phyloP scores from a whole-genome alignment of 73 alveolate species.

The Symbiodinium natans region DNA sequence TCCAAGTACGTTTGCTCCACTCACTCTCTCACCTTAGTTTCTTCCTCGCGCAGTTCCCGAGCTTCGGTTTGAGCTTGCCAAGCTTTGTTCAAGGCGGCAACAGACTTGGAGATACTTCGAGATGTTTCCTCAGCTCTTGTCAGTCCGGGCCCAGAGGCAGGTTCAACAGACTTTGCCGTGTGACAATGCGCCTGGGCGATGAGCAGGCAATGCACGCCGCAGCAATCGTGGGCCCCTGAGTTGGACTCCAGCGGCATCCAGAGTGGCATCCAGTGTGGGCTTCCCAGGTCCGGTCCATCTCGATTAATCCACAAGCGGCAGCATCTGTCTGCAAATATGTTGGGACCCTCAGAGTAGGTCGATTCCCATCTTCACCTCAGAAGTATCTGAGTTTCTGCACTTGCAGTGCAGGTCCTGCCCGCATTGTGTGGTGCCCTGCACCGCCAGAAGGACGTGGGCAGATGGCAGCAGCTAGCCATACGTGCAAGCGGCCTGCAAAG shows the following conservation, averaged over 20 bases:
- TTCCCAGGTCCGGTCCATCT: conserved; percentile 59
- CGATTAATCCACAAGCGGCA: conserved; percentile 78
- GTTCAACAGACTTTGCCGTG: not conserved
- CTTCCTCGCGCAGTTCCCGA: too few relatives aligned
- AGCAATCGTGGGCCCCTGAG: conserved; percentile 25
- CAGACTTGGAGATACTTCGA: conserved; percentile 42
- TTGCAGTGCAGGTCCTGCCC: conserved; percentile 33
- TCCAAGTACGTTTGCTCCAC: too few relatives aligned
- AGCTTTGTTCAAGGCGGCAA: conserved; percentile 52
- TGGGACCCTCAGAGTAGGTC: not conserved
- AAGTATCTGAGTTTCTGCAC: too few relatives aligned
- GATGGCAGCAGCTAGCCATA: too few relatives aligned
- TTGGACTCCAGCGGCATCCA: not conserved
- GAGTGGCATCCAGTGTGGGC: not conserved
- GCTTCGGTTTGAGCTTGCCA: too few relatives aligned
- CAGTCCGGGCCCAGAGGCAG: conserved; percentile 56
- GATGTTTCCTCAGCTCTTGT: conserved; percentile 36
- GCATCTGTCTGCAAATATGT: conserved; percentile 29
- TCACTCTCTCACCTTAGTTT: too few relatives aligned
- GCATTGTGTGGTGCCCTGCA: conserved; percentile 57
- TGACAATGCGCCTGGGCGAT: not conserved
- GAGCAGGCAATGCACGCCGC: conserved; percentile 49
- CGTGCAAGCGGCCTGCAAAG: too few relatives aligned
- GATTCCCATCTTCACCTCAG: too few relatives aligned
- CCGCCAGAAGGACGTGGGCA: conserved; percentile 34